Evolutionary conservation across 805 yeast genomes (phyloP).

Genomic region (Teunomyces kruisii): DNA sequence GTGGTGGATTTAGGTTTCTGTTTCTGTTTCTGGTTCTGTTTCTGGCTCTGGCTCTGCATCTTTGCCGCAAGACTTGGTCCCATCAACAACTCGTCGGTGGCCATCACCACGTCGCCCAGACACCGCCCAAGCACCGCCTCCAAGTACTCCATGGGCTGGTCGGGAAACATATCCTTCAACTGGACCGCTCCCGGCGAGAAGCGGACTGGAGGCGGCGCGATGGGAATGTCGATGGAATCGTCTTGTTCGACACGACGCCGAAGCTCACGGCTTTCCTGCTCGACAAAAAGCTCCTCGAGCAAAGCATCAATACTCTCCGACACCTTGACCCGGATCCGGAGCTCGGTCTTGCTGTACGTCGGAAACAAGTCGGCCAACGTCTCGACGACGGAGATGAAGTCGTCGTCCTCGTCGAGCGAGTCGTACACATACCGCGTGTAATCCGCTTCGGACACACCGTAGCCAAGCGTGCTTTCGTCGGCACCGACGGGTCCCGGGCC

Average conservation of each 20-base stretch:
- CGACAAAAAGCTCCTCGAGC: conserved; percentile 24
- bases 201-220: background rate
- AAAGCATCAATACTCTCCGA: conserved; percentile 21
- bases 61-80: too few species aligned
- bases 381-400: conserved; percentile 16
- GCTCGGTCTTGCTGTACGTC: conserved; percentile 21
- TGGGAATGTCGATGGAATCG: too few species aligned
- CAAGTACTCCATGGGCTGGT: conserved; percentile 19
- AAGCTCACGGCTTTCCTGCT: conserved; percentile 6
- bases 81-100: background rate
- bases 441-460: conserved; percentile 8
- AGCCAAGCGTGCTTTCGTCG: too few species aligned
- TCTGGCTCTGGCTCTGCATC: too few species aligned
- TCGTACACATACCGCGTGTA: conserved; percentile 14
- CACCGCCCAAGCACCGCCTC: background rate
- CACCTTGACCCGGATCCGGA: conserved; percentile 24
- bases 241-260: too few species aligned
- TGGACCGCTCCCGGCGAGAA: conserved; percentile 7
- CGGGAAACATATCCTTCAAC: conserved; percentile 48
- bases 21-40: too few species aligned
- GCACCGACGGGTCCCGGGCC: too few species aligned
- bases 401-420: conserved; percentile 14
- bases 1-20: background rate
- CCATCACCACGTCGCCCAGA: background rate
- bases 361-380: conserved; percentile 30